Conservation (phyloP, 495 filamentous ascomycete genomes). For the Podospora pseudocomata region DNA sequence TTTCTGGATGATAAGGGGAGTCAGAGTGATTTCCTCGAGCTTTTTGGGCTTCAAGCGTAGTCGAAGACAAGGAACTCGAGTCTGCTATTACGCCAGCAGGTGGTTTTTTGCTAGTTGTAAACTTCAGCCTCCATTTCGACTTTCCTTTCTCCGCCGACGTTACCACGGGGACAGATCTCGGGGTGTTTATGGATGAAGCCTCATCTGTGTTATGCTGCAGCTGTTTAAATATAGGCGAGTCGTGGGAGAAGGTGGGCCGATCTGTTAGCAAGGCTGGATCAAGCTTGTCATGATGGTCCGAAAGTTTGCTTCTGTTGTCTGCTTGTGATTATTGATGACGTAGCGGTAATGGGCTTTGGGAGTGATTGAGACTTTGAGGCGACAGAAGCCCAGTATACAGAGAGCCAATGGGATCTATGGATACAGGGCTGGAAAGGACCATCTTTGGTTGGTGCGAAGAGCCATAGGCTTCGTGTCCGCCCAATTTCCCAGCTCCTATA, state of each 20-base stretch:
- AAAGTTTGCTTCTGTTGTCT: neutral
- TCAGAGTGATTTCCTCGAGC: slow-evolving; percentile 33
- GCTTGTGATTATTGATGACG: slow-evolving; percentile 9
- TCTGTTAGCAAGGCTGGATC: slow-evolving; percentile 14
- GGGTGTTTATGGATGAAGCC: slow-evolving; percentile 6
- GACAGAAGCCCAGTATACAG: slow-evolving; percentile 8
- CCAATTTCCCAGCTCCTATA: neutral
- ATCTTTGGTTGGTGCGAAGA: neutral
- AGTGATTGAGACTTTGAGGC: slow-evolving; percentile 4
- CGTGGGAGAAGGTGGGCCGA: slow-evolving; percentile 10
- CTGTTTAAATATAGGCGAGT: slow-evolving; percentile 11
- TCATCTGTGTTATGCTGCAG: neutral
- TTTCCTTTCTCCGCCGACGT: slow-evolving; percentile 27
- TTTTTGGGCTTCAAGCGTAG: slow-evolving; percentile 31
- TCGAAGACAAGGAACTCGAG: slow-evolving; percentile 33
- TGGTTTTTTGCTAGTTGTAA: slow-evolving; percentile 29
- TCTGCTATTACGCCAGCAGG: slow-evolving; percentile 21
- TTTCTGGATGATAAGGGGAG: slow-evolving; percentile 22
- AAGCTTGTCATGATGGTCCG: neutral
- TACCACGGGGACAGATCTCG: slow-evolving; percentile 18
- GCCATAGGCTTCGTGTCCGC: neutral
- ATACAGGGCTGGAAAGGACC: neutral
- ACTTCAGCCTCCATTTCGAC: slow-evolving; percentile 33
- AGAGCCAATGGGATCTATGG: neutral
- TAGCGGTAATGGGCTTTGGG: slow-evolving; percentile 2